Conservation (phyloP, 2,329 filamentous ascomycete genomes). For the Exserohilum turcica region DNA sequence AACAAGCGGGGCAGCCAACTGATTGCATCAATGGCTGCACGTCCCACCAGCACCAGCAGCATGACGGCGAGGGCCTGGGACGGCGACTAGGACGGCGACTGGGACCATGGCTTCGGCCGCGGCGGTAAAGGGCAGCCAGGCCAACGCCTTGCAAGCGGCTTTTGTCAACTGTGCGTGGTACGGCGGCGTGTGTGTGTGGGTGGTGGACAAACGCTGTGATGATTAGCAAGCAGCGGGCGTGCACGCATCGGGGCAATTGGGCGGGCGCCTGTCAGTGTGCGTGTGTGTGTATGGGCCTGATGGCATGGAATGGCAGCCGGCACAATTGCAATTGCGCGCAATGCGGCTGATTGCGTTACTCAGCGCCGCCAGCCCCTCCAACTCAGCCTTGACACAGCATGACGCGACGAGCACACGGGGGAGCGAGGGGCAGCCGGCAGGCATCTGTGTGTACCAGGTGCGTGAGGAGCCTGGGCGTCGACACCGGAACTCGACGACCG, state of each 20-base stretch:
- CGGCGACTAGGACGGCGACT: too few relatives aligned
- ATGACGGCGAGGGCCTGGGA: slow-evolving; percentile 6
- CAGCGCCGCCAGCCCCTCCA: slow-evolving; percentile 15
- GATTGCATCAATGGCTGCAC: slow-evolving; percentile 35
- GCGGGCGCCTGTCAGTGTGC: too few relatives aligned
- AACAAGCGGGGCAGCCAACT: slow-evolving; percentile 37
- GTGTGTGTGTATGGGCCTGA: too few relatives aligned
- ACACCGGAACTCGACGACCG: background rate
- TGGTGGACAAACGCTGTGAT: slow-evolving; percentile 10
- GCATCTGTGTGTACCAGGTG: slow-evolving; percentile 13
- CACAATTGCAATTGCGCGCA: slow-evolving; percentile 10
- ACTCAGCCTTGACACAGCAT: slow-evolving; percentile 24
- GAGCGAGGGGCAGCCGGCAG: slow-evolving; percentile 22
- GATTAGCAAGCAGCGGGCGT: slow-evolving; percentile 15
- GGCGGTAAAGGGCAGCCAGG: slow-evolving; percentile 38
- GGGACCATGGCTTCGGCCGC: slow-evolving; percentile 33
- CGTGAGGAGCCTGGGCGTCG: slow-evolving; percentile 10
- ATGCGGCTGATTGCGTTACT: slow-evolving; percentile 10
- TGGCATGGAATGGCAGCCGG: too few relatives aligned
- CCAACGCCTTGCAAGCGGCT: slow-evolving; percentile 14
- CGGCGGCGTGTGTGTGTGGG: slow-evolving; percentile 6
- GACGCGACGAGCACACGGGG: too few relatives aligned
- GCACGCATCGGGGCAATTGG: too few relatives aligned
- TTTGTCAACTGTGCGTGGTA: slow-evolving; percentile 20
- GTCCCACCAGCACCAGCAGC: slow-evolving; percentile 21